Percentiles rank a stretch among this genome's conserved stretches.
These are phyloP conservation scores for Ustilago nuda DNA, from an alignment of 1,284 basidiomycete genomes.

Conservation along the genomic window DNA sequence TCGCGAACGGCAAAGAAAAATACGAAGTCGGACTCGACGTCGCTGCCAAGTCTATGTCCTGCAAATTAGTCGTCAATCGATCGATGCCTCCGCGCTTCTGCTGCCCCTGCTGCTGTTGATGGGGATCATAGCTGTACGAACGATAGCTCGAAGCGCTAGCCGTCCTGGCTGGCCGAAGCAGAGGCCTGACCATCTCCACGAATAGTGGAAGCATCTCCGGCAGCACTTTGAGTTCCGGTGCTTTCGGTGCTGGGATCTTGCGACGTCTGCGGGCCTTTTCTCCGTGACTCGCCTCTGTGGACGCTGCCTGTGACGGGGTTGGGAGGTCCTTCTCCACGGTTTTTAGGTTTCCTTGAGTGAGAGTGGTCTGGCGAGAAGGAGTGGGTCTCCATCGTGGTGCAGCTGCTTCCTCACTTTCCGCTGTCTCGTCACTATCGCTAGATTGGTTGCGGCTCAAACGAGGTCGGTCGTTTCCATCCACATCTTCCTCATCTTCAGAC, in stretches of 20 bases:
- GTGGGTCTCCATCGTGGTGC: conserved; percentile 42
- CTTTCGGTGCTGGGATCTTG: conserved; percentile 73
- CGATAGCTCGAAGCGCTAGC: conserved; percentile 49
- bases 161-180: conserved; percentile 47
- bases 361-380: conserved; percentile 36
- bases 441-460: conserved; percentile 3
- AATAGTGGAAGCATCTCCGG: conserved; percentile 66
- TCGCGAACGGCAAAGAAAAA: conserved; percentile 31
- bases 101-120: background rate
- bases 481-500: conserved; percentile 71
- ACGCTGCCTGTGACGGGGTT: conserved; percentile 25
- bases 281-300: background rate
- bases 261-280: conserved; percentile 69
- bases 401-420: conserved; percentile 20
- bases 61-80: conserved; percentile 16
- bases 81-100: conserved; percentile 12
- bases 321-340: conserved; percentile 55
- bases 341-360: conserved; percentile 28
- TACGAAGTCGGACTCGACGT: conserved; percentile 33
- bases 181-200: conserved; percentile 60
- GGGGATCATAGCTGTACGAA: conserved; percentile 37
- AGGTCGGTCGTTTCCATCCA: conserved; percentile 15
- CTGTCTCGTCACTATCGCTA: conserved; percentile 43
- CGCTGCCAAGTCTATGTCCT: conserved; percentile 22
- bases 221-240: conserved; percentile 80